Percentiles rank a stretch among this genome's conserved stretches.
Evolutionary conservation across 352 stramenopile species (phyloP).

Genomic region (Plasmopara halstedii): DNA sequence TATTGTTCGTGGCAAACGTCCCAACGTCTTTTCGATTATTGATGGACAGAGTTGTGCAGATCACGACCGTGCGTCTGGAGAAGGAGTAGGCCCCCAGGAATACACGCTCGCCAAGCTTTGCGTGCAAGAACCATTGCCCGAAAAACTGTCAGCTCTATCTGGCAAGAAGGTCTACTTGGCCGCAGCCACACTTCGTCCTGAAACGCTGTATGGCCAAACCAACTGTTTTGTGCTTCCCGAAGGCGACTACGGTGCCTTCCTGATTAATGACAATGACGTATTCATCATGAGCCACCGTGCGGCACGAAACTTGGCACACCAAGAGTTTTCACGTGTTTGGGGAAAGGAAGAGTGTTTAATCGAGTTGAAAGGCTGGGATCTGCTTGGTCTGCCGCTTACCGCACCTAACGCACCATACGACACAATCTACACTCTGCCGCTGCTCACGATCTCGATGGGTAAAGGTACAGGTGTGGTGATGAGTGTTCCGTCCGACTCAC

Average conservation of each 20-base stretch:
- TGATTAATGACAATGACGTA: constrained; percentile 90
- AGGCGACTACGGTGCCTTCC: constrained; percentile 97
- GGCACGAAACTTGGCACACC: constrained; percentile 93
- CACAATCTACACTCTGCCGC: constrained; percentile 98
- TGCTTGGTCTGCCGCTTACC: constrained; percentile 94
- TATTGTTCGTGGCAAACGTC: constrained; percentile 92
- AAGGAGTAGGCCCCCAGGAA: constrained; percentile 98
- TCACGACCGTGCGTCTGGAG: constrained; percentile 97
- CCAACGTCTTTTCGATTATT: constrained; percentile 97
- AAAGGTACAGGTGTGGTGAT: constrained; percentile 99
- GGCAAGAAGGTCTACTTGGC: constrained; percentile 95
- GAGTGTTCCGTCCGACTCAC: constrained; percentile 97
- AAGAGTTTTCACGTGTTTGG: constrained; percentile 88
- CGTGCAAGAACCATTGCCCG: constrained; percentile 76
- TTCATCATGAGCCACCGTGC: constrained; percentile 94
- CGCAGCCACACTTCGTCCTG: constrained; percentile 96
- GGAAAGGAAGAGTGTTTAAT: constrained; percentile 84
- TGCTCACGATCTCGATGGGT: constrained; percentile 99
- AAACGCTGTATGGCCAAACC: constrained; percentile 99
- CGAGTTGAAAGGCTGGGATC: constrained; percentile 93
- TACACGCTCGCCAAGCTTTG: constrained; percentile 99
- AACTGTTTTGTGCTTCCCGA: constrained; percentile 99
- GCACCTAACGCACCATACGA: constrained; percentile 96
- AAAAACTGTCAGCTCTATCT: constrained; percentile 64
- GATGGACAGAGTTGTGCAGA: constrained; percentile 99